Conservation (phyloP, 2,329 filamentous ascomycete genomes). For the Apiospora sp. region DNA sequence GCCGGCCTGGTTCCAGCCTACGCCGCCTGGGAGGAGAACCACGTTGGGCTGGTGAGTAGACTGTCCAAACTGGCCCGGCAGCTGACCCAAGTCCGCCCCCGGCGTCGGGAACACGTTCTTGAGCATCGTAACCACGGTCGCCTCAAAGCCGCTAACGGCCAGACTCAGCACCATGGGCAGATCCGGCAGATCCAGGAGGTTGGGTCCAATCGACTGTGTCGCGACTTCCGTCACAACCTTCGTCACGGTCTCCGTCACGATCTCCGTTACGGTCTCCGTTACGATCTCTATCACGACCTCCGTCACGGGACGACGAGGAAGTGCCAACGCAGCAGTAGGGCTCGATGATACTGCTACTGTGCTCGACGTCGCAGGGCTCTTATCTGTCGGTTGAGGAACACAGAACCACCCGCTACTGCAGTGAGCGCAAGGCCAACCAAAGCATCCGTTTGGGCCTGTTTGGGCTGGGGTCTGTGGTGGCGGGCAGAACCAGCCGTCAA, state of each 20-base stretch:
- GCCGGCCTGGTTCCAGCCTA: background rate
- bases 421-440: constrained; percentile 47
- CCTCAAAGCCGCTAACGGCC: background rate
- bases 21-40: background rate
- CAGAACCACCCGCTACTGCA: constrained; percentile 49
- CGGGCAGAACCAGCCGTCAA: constrained; percentile 48
- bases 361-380: background rate
- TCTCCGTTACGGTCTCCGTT: too few species aligned
- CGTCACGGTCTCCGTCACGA: too few species aligned
- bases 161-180: constrained; percentile 7
- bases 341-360: background rate
- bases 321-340: background rate
- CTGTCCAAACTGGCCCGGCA: background rate
- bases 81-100: background rate
- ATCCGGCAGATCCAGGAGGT: constrained; percentile 24
- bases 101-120: background rate
- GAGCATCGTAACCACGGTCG: background rate
- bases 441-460: constrained; percentile 44
- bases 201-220: background rate
- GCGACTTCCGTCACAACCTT: too few species aligned
- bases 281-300: too few species aligned
- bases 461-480: constrained; percentile 44
- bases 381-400: constrained; percentile 36
- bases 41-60: constrained; percentile 10
- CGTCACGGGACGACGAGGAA: background rate